Conservation (phyloP, 495 filamentous ascomycete genomes). For the Aspergillus mulundensis region DNA sequence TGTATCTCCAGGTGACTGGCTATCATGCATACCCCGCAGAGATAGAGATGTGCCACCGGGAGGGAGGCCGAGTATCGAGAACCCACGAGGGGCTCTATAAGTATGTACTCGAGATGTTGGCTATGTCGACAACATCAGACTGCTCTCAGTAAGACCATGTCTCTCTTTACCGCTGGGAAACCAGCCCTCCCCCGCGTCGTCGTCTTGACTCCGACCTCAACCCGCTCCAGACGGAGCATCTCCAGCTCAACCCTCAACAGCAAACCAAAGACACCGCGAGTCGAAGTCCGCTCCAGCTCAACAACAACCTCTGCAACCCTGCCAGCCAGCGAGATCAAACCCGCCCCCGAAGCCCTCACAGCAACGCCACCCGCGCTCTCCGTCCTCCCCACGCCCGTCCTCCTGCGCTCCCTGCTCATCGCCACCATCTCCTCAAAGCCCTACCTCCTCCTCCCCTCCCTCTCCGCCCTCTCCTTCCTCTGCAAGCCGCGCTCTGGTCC, state of each 20-base stretch:
- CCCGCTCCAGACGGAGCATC: background rate
- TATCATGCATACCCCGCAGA: background rate
- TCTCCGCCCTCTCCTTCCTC: constrained; percentile 59
- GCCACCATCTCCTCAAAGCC: constrained; percentile 53
- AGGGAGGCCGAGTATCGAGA: background rate
- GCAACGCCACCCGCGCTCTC: constrained; percentile 46
- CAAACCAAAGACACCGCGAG: background rate
- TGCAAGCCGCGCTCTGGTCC: constrained; percentile 24
- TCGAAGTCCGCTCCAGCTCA: background rate
- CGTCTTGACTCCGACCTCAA: background rate
- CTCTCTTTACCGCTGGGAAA: background rate
- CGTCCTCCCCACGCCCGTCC: constrained; percentile 59
- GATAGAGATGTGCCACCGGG: background rate
- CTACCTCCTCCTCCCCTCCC: constrained; percentile 57
- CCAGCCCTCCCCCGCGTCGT: background rate
- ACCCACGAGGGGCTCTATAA: background rate
- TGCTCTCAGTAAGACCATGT: background rate
- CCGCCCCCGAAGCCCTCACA: background rate
- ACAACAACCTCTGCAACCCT: background rate
- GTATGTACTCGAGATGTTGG: background rate
- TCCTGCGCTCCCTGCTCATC: constrained; percentile 73
- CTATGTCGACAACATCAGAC: background rate
- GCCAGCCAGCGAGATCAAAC: background rate
- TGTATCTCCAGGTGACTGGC: background rate
- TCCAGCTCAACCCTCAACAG: background rate